Evolutionary conservation across 1,284 basidiomycete genomes (phyloP).

Genomic region (Heterobasidion parviporum): DNA sequence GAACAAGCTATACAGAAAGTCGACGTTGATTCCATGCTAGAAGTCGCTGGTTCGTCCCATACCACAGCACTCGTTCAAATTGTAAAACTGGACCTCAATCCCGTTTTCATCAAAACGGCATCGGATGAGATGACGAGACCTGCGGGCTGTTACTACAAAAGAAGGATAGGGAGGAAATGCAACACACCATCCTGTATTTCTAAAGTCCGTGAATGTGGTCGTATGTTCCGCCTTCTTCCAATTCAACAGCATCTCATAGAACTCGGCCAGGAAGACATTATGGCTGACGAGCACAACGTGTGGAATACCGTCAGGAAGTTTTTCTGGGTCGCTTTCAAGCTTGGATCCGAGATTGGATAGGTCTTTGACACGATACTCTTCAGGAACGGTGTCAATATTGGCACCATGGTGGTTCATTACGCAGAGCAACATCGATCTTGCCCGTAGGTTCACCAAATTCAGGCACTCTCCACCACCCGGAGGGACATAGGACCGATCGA

Average conservation of each 20-base stretch:
- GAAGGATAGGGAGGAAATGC: background rate
- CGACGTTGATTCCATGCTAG: no score
- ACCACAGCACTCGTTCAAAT: background rate
- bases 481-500: background rate
- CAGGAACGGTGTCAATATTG: background rate
- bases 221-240: background rate
- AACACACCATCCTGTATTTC: background rate
- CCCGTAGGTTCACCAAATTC: background rate
- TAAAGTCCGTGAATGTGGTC: background rate
- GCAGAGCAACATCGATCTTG: background rate
- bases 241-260: background rate
- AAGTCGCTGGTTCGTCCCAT: no score
- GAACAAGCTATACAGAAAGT: no score
- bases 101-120: background rate
- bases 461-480: background rate
- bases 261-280: background rate
- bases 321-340: background rate
- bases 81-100: background rate
- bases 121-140: background rate
- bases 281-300: slow-evolving; percentile 1
- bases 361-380: background rate
- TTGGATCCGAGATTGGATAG: background rate
- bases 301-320: background rate
- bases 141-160: background rate
- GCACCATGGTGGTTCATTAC: background rate